Conservation (phyloP, 768 basidiomycete species). For the Suillus sp. region DNA sequence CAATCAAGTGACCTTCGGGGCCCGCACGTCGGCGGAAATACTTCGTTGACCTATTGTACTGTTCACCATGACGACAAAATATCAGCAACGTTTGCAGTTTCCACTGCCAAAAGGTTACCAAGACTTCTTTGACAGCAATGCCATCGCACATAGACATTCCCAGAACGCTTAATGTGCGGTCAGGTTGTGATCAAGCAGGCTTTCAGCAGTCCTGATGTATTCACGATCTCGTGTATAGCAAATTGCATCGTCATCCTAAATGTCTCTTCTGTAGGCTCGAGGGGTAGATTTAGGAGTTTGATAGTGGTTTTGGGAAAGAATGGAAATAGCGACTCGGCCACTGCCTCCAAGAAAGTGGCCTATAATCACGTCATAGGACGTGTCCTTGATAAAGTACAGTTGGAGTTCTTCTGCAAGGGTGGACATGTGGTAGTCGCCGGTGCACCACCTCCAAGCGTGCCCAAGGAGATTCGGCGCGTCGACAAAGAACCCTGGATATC, state of each 20-base stretch:
- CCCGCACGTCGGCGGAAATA: too few species aligned
- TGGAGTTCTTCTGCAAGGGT: constrained; percentile 17
- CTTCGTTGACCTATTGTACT: constrained; percentile 21
- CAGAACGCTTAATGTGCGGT: constrained; percentile 8
- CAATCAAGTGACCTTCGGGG: constrained; percentile 10
- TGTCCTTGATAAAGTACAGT: constrained; percentile 15
- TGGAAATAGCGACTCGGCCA: constrained; percentile 18
- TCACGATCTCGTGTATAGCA: background rate
- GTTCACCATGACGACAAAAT: background rate
- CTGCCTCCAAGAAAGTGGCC: constrained; percentile 23
- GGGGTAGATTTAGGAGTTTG: constrained; percentile 18
- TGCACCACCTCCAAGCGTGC: constrained; percentile 14
- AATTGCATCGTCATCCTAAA: background rate
- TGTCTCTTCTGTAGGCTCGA: background rate
- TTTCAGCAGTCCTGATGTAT: constrained; percentile 12
- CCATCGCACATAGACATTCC: constrained; percentile 13
- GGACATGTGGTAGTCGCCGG: constrained; percentile 11
- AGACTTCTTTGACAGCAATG: background rate
- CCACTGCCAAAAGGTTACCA: background rate
- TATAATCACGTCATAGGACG: constrained; percentile 20
- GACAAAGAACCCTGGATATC: constrained; percentile 18
- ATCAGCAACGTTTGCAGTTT: background rate
- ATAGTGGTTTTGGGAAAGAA: constrained; percentile 14
- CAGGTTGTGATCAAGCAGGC: constrained; percentile 22
- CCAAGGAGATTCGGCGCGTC: constrained; percentile 22